phyloP scores from a whole-genome alignment of 768 basidiomycete genomes.

The Phlegmacium glaucopus region DNA sequence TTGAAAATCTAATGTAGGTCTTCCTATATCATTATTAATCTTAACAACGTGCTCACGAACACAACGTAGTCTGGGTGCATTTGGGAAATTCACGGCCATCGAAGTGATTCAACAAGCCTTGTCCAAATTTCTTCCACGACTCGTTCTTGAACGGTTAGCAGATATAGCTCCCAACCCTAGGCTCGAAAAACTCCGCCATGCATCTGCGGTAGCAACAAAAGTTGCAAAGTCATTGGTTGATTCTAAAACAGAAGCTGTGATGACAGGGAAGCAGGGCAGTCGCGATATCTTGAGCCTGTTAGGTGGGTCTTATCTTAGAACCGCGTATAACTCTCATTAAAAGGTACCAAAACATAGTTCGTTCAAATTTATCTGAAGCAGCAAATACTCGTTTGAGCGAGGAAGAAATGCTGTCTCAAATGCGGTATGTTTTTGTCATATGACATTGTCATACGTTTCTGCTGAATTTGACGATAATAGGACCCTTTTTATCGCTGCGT shows the following conservation, averaged over 20 bases:
- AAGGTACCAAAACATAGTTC: constrained; percentile 28
- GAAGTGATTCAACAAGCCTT: constrained; percentile 31
- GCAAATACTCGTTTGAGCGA: constrained; percentile 41
- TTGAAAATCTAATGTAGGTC: constrained; percentile 33
- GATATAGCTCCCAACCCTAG: constrained; percentile 28
- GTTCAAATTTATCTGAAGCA: constrained; percentile 47
- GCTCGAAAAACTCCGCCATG: constrained; percentile 27
- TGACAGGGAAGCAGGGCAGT: constrained; percentile 28
- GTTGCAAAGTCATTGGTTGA: constrained; percentile 34
- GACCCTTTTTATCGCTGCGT: constrained; percentile 47
- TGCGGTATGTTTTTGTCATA: constrained; percentile 45
- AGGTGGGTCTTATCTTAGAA: no score
- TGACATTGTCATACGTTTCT: constrained; percentile 31
- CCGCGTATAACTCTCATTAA: no score
- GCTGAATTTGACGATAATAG: constrained; percentile 41
- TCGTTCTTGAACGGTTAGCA: constrained; percentile 31
- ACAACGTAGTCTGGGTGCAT: constrained; percentile 25
- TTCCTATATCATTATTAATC: neutral
- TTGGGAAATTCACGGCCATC: constrained; percentile 23
- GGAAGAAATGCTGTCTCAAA: constrained; percentile 46
- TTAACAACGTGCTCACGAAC: neutral
- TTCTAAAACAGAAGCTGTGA: constrained; percentile 29
- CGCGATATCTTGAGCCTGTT: no score
- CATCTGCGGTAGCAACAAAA: constrained; percentile 26
- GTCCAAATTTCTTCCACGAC: constrained; percentile 25